Conservation (phyloP, 73 alveolate species). For the Paramecium pentaurelia region DNA sequence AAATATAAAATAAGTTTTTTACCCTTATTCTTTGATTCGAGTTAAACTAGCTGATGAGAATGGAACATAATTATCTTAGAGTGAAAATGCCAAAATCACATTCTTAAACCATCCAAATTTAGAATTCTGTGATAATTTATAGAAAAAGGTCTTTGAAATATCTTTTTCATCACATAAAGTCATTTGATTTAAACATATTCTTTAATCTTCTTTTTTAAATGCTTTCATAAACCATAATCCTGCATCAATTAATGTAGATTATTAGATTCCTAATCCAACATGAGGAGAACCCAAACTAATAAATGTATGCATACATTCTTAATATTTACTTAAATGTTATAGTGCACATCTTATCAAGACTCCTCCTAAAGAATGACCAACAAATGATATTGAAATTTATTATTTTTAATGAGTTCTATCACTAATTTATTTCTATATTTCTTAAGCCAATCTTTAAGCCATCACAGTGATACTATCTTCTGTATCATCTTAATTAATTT, state of each 20-base stretch:
- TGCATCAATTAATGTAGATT: conserved; percentile 81
- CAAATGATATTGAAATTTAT: conserved; percentile 66
- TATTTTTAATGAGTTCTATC: not conserved
- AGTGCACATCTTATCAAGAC: conserved; percentile 86
- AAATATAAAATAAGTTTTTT: not conserved
- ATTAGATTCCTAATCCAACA: conserved; percentile 84
- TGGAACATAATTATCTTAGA: not conserved
- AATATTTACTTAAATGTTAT: conserved; percentile 74
- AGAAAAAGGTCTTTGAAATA: not conserved
- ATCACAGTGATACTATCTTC: not conserved
- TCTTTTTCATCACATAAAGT: conserved; percentile 8
- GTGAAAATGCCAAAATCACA: conserved; percentile 1
- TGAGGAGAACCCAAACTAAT: conserved; percentile 92
- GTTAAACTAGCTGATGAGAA: not conserved
- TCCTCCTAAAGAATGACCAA: conserved; percentile 96
- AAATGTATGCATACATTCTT: conserved; percentile 82
- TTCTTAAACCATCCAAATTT: not conserved
- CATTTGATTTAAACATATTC: not conserved
- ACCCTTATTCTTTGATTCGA: not conserved
- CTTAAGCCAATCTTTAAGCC: not conserved
- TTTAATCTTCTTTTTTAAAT: conserved; percentile 72
- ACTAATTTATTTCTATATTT: not conserved
- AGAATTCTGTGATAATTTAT: not conserved
- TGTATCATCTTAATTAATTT: not conserved
- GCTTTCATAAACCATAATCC: conserved; percentile 95